phyloP scores from a whole-genome alignment of 2,329 filamentous ascomycete genomes.

The Gnomoniopsis smithogilvyi region DNA sequence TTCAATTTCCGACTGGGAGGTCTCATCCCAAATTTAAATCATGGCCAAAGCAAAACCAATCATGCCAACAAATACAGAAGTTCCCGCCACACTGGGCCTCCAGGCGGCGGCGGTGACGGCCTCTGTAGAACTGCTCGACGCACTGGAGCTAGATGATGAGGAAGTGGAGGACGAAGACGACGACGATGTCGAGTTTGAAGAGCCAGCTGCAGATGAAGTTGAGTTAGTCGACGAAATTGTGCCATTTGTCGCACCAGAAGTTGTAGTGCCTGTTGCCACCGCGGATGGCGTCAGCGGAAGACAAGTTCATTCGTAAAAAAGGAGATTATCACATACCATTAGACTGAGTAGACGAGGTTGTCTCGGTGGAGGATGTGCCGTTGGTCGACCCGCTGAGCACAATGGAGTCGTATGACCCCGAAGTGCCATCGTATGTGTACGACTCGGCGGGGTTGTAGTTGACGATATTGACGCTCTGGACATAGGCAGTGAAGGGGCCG shows the following conservation, averaged over 20 bases:
- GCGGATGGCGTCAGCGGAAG: background rate
- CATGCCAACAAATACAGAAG: too few relatives aligned
- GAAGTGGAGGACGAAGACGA: slow-evolving; percentile 4
- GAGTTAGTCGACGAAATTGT: slow-evolving; percentile 14
- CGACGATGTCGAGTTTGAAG: slow-evolving; percentile 6
- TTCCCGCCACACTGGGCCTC: too few relatives aligned
- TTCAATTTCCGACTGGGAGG: too few relatives aligned
- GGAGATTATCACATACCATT: background rate
- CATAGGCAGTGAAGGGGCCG: slow-evolving; percentile 41
- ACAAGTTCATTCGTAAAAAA: background rate
- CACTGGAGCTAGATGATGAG: background rate
- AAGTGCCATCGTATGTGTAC: slow-evolving; percentile 39
- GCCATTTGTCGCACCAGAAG: background rate
- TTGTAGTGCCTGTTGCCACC: background rate
- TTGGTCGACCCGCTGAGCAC: slow-evolving; percentile 24
- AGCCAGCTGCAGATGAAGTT: slow-evolving; percentile 15
- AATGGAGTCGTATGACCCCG: slow-evolving; percentile 42
- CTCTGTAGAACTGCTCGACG: background rate
- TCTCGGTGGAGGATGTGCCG: slow-evolving; percentile 6
- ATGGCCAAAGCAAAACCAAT: too few relatives aligned
- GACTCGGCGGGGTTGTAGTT: slow-evolving; percentile 38
- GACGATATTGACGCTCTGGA: slow-evolving; percentile 41
- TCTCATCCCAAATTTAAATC: too few relatives aligned
- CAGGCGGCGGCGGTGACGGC: background rate
- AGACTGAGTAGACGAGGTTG: slow-evolving; percentile 7